A percentile compares a stretch with the other conserved stretches of the same genome.
Evolutionary conservation across 257 asterid species (phyloP).

Genomic region (Solanum etuberosum): DNA sequence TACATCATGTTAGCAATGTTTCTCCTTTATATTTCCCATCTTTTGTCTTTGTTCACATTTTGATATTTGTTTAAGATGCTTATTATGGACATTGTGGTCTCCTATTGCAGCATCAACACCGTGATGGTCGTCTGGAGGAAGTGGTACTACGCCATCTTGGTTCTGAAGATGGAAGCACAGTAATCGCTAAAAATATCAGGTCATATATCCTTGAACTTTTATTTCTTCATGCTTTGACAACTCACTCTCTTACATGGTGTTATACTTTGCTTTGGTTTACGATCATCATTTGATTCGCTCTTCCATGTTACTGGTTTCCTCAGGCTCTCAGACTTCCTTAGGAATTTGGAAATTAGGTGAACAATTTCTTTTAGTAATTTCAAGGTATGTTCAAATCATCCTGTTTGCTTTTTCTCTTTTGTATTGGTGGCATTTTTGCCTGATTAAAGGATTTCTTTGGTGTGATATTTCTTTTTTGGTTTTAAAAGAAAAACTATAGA

Average conservation of each 20-base stretch:
- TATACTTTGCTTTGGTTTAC: background rate
- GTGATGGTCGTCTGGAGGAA: conserved; percentile 80
- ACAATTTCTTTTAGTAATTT: background rate
- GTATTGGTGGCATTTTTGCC: background rate
- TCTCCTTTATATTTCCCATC: background rate
- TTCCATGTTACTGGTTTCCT: conserved; percentile 12
- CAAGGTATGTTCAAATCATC: background rate
- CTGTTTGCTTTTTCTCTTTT: background rate
- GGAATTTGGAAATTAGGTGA: conserved; percentile 60
- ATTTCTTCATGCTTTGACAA: background rate
- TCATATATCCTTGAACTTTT: conserved; percentile 3
- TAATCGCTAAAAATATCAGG: conserved; percentile 70
- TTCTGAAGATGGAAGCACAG: conserved; percentile 60
- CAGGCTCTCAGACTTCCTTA: conserved; percentile 78
- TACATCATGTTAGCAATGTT: background rate
- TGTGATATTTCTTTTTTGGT: background rate
- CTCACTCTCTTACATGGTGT: background rate
- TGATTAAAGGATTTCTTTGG: background rate
- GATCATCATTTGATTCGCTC: background rate
- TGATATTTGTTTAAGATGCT: background rate
- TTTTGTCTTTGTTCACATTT: background rate
- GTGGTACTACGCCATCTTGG: conserved; percentile 64
- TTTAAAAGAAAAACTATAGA: background rate
- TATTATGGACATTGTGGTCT: background rate
- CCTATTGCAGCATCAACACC: conserved; percentile 61